Evolutionary conservation across 139 green algal genomes (phyloP), one percentile per base, ranked within the genome.

Genomic region (Closterium sp.): DNA sequence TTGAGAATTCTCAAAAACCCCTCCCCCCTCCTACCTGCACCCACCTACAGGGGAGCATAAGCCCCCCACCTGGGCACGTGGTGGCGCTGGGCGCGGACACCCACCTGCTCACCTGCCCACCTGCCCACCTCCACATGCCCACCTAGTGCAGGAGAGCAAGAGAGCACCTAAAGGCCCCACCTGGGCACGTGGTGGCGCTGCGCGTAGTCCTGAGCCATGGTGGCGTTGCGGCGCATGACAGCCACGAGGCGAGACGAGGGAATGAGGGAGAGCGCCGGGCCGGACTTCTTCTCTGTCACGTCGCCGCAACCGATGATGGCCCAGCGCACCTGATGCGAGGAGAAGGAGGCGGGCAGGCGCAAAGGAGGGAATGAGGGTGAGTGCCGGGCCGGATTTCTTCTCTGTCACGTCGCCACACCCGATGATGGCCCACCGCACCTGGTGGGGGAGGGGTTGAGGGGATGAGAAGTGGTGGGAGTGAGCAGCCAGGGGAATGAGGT

Each of bases 261-360:
- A 13, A 93, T 93, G 29, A 92, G 70, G 21, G 38, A 50, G 17
- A 93, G 88, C 86, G 91, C 91, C 24, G 91, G 91, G 17, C 91
- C 91, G 24, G 91, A 93, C 87, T 93, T 93, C 88, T 89, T 91
- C 88, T 93, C 91, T 29, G 91, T 93, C 34, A 93, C 91, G 28
- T 91, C 88, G 88, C 91, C 91, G 27, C 91, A 93, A 9, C 91
- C 91, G 17, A 93, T 93, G 31, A 93, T 84, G 70, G 89, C 91
- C 91, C 91, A 93, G 31, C 88, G 31, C 91, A 93, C 91, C 91
- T 93, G 89, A 9, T 17, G 38, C 7, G 38, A 9, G 17, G 62
- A 79, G 62, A 7, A 10, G 17, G 62, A 22, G 17, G 17, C 5
- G 17, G 62, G 62, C 17, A 13, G 62, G 62, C 3, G 17, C 1